These are phyloP conservation scores for Litchi chinensis DNA, from an alignment of 345 rosid genomes.

Conservation along the genomic window DNA sequence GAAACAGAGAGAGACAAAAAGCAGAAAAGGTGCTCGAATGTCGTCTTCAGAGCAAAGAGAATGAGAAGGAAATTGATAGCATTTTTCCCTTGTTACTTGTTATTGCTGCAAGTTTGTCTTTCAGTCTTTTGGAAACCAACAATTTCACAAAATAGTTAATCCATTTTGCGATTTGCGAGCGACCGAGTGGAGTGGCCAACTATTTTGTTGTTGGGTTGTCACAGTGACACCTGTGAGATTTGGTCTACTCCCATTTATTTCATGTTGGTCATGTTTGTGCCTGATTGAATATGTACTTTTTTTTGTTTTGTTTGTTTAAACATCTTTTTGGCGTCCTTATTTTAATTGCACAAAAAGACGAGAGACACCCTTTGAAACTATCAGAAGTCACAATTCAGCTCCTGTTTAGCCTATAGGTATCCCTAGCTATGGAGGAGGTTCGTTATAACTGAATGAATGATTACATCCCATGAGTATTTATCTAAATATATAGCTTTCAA, in stretches of 20 bases:
- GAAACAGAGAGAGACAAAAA: slow-evolving; percentile 6
- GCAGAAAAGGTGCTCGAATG: too few relatives aligned
- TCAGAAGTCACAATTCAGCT: not conserved
- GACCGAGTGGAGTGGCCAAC: not conserved
- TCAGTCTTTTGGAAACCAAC: slow-evolving; percentile 19
- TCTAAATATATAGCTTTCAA: too few relatives aligned
- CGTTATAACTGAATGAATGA: too few relatives aligned
- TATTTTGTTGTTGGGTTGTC: not conserved
- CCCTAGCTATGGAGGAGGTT: too few relatives aligned
- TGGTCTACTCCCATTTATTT: not conserved
- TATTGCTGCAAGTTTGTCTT: slow-evolving; percentile 27
- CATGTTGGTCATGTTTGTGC: not conserved
- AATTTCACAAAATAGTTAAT: not conserved
- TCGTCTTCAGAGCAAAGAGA: slow-evolving; percentile 14
- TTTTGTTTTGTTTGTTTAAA: too few relatives aligned
- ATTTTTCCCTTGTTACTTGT: not conserved
- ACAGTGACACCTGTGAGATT: not conserved
- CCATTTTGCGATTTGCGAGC: not conserved
- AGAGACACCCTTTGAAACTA: not conserved
- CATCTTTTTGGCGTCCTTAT: not conserved
- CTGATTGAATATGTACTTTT: not conserved
- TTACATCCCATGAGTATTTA: too few relatives aligned
- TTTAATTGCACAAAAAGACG: not conserved
- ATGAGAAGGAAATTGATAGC: slow-evolving; percentile 21
- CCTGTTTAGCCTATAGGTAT: too few relatives aligned